These are phyloP conservation scores for Backusella westeae DNA, from an alignment of 192 early-diverging fungal species.

Conservation along the genomic window DNA sequence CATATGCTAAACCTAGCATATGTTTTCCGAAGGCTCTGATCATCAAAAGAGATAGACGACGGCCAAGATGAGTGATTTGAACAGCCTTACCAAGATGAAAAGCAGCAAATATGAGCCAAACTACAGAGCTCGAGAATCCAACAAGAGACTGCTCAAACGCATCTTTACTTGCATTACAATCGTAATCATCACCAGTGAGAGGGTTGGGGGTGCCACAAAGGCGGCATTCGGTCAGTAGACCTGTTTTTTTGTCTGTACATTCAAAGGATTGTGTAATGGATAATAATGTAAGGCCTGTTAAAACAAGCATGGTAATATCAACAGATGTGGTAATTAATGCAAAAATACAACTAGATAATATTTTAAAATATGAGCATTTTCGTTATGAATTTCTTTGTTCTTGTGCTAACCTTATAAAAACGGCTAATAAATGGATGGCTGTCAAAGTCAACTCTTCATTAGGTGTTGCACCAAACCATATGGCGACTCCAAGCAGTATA, in stretches of 20 bases:
- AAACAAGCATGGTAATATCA: slow-evolving; percentile 53
- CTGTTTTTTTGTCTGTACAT: slow-evolving; percentile 47
- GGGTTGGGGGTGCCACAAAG: slow-evolving; percentile 39
- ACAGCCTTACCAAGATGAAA: slow-evolving; percentile 71
- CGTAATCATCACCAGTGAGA: slow-evolving; percentile 37
- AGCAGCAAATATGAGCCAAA: slow-evolving; percentile 71
- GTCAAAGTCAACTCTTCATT: slow-evolving; percentile 27
- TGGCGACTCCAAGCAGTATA: slow-evolving; percentile 10
- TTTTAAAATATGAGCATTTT: background rate
- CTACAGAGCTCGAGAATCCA: slow-evolving; percentile 61
- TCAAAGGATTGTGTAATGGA: slow-evolving; percentile 57
- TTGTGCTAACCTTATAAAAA: slow-evolving; percentile 28
- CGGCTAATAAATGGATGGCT: slow-evolving; percentile 30
- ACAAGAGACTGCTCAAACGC: slow-evolving; percentile 58
- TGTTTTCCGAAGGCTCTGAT: slow-evolving; percentile 50
- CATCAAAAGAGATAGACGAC: slow-evolving; percentile 58
- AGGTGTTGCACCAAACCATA: slow-evolving; percentile 29
- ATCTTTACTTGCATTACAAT: slow-evolving; percentile 53
- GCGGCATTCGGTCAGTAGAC: slow-evolving; percentile 46
- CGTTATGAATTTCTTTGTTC: background rate
- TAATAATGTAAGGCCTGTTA: slow-evolving; percentile 48
- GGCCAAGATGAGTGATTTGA: slow-evolving; percentile 59
- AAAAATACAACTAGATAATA: slow-evolving; percentile 38
- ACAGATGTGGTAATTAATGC: slow-evolving; percentile 50
- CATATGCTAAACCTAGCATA: slow-evolving; percentile 55